Base-by-base conservation (phyloP, 345 rosid genomes). In the Camelina hispida region DNA sequence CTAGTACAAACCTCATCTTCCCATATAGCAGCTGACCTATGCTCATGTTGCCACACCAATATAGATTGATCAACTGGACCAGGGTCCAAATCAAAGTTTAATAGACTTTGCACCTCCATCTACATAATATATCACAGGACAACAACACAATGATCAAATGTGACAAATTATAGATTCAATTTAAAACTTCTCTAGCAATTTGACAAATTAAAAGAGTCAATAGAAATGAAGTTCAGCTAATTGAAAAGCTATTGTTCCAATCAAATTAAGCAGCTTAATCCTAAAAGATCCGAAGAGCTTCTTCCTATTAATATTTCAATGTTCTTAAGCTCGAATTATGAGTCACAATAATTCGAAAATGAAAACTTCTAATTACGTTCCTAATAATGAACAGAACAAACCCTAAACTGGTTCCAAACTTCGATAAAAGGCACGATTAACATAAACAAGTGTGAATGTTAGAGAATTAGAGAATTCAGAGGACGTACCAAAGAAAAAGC, bases 11-110 rank as follows among this genome's bases (percentile, higher is more conserved):
- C 82, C 82, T 79, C 78, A 37, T 74, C 82, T 55, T 79, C 82
- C 82, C 82, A 79, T 47, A 79, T 74, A 2, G 82, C 82, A 74
- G 82, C 79, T 57, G 82, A 79, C 48, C 79, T 74, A 74, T 79
- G 82, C 50, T 73, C 79, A 74, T 79, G 79, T 63, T 79, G 82
- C 82, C 79, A 73, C 9, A 73, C 79, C 55, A 79, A 51, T 62
- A 79, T 66, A 57, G 82, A 79, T 18, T 73, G 79, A 79, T 79
- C 82, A 74, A 79, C 82, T 46, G 82, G 82, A 56, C 79, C 82
- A 56, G 82, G 82, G 47, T 79, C 82, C 74, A 79, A 74, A 73
- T 79, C 82, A 74, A 73, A 67, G 71, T 40, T 74, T 14, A 73
- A 18, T 6, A 69, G 13, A 22, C 37, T 68, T 32, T 79, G 82